Base-by-base conservation (phyloP, 2,329 filamentous ascomycete genomes). In the Colletotrichum navitas region DNA sequence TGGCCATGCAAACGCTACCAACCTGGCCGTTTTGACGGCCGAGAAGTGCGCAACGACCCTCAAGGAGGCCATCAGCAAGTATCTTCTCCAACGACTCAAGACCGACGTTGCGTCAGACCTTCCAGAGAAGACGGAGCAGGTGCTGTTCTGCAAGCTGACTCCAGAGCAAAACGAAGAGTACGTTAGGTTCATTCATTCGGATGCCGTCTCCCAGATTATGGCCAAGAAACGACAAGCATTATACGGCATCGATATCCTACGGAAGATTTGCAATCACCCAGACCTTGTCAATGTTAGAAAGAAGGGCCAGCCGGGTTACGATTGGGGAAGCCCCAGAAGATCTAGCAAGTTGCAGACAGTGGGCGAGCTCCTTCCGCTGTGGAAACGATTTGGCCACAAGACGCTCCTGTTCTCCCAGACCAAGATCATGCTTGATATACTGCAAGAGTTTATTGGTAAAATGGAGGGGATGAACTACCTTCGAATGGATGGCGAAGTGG, bases 221-320 rank as follows among this genome's bases (percentile, higher is more conserved):
- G 89, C 87, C 58, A 90, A 91, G 49, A 92, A 90, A 72, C 88
- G 92, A 5, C 93, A 97, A 77, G 92, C 94, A 2, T 85, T 99
- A 0, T 97, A 92, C 76, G 96, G 95, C 10, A 94, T 99, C 74
- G 95, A 98, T 76, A 92, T 95, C 34, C 85, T 99, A 49, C 91
- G 96, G 63, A 99, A 99, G 81, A 95, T 99, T 66, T 98, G 95
- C 84, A 99, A 99, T 74, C 97, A 99, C 77, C 96, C 97, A 0
- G 96, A 99, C 82, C 85, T 99, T 1, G 84, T 92, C 2, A 91
- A 96, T 76, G 93, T 87, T 54, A 80, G 76, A 32, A 80, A 89
- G 21, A 85, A 81, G 71, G 78, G 77, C 66, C 91, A 92, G 75
- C 78, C 86, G 1, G 90, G 88, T 14, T 95, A 95, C 75, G 87